These are phyloP conservation scores for Solanum habrochaites DNA, from an alignment of 257 asterid species.

Conservation along the genomic window DNA sequence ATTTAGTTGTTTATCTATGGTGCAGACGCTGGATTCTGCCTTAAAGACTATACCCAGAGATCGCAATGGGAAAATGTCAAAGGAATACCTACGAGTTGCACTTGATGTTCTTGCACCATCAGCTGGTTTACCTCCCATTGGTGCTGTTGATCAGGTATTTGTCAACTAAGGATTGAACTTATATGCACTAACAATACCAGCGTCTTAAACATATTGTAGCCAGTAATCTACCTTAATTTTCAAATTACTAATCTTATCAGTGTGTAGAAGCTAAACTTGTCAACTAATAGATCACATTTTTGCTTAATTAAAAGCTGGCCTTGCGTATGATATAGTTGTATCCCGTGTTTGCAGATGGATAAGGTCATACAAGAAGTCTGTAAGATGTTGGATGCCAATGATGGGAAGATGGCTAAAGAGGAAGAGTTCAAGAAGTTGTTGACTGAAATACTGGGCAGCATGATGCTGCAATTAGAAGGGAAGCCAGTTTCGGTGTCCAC, in stretches of 20 bases:
- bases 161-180: background rate
- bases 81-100: constrained; percentile 47
- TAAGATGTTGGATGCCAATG: constrained; percentile 48
- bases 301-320: background rate
- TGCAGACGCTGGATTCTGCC: constrained; percentile 57
- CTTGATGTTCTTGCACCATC: constrained; percentile 71
- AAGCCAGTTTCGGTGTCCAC: constrained; percentile 63
- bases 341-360: constrained; percentile 47
- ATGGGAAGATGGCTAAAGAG: constrained; percentile 58
- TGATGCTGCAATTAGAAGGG: constrained; percentile 80
- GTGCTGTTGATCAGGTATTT: constrained; percentile 64
- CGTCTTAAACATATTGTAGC: background rate
- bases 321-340: background rate
- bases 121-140: constrained; percentile 83
- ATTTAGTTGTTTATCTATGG: background rate
- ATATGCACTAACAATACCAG: background rate
- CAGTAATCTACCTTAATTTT: background rate
- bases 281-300: background rate
- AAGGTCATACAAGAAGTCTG: constrained; percentile 38
- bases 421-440: constrained; percentile 82
- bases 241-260: background rate
- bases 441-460: constrained; percentile 55
- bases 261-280: background rate
- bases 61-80: constrained; percentile 53
- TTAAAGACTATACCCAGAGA: constrained; percentile 44